A percentile compares a stretch with the other conserved stretches of the same genome.
Conservation (phyloP, 2,329 filamentous ascomycete genomes). For the Cladobotryum mycophilum region DNA sequence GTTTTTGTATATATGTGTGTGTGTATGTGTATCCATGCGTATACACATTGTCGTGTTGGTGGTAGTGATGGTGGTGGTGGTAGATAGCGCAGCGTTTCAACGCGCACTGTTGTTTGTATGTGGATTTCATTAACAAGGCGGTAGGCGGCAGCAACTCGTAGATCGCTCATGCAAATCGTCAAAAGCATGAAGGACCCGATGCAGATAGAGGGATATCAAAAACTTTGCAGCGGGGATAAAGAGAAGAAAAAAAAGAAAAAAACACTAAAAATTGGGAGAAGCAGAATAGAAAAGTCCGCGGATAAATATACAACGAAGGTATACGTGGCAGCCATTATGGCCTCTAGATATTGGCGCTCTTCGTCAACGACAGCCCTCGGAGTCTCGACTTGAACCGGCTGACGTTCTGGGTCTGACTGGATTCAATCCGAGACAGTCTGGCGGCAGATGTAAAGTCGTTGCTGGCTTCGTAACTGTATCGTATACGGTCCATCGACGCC, state of each 20-base stretch:
- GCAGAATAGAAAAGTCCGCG: slow-evolving; percentile 21
- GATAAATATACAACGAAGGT: slow-evolving; percentile 24
- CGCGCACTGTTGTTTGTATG: slow-evolving; percentile 6
- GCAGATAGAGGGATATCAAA: slow-evolving; percentile 27
- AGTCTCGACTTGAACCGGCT: slow-evolving; percentile 31
- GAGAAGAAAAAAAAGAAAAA: neutral
- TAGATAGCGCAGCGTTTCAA: neutral
- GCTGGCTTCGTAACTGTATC: slow-evolving; percentile 79
- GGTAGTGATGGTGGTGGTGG: slow-evolving; percentile 1
- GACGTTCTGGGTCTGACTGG: slow-evolving; percentile 45
- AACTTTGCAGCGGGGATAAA: neutral
- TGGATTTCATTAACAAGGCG: slow-evolving; percentile 13
- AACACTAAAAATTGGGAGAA: slow-evolving; percentile 22
- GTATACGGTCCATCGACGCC: slow-evolving; percentile 77
- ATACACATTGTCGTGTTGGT: slow-evolving; percentile 1
- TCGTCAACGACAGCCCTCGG: slow-evolving; percentile 38
- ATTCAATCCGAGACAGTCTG: slow-evolving; percentile 77
- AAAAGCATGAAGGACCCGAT: slow-evolving; percentile 28
- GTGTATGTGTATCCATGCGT: neutral
- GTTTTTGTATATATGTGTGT: neutral
- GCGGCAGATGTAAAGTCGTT: slow-evolving; percentile 89
- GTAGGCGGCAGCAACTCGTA: slow-evolving; percentile 30
- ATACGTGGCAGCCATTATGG: slow-evolving; percentile 10
- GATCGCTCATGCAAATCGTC: slow-evolving; percentile 47
- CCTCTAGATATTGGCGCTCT: slow-evolving; percentile 33